Percentiles rank a stretch among this genome's conserved stretches.
Conservation (phyloP, 306 rosid genomes). For the Rosa lucieae region DNA sequence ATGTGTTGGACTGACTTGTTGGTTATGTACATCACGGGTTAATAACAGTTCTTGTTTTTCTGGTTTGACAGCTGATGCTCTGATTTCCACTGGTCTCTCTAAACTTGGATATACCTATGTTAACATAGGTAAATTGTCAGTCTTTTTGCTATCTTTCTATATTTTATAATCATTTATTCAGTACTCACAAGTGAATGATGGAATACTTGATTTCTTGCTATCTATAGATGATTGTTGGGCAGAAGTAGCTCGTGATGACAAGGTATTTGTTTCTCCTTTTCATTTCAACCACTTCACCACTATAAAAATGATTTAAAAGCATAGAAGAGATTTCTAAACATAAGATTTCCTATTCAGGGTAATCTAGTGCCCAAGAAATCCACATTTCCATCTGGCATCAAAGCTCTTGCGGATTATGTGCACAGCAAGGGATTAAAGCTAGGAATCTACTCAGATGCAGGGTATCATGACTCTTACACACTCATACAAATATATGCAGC, state of each 20-base stretch:
- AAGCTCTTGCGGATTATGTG: conserved; percentile 88
- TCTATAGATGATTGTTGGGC: conserved; percentile 97
- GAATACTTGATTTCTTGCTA: conserved; percentile 8
- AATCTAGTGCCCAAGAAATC: conserved; percentile 71
- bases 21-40: neutral
- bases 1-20: neutral
- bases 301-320: neutral
- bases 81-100: conserved; percentile 79
- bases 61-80: conserved; percentile 79
- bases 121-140: conserved; percentile 62
- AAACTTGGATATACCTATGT: conserved; percentile 89
- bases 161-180: neutral
- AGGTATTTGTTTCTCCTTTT: conserved; percentile 37
- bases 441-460: conserved; percentile 97
- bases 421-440: conserved; percentile 92
- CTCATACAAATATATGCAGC: neutral
- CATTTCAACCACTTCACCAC: neutral
- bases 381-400: conserved; percentile 90
- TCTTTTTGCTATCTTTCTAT: neutral
- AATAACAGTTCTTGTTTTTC: conserved; percentile 7
- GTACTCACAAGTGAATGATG: neutral
- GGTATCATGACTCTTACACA: conserved; percentile 42
- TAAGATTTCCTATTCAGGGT: conserved; percentile 44
- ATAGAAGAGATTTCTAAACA: neutral
- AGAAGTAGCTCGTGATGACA: conserved; percentile 63